Conservation (phyloP, 1,139 yeast species). For the Blastobotrys buckinghamii region DNA sequence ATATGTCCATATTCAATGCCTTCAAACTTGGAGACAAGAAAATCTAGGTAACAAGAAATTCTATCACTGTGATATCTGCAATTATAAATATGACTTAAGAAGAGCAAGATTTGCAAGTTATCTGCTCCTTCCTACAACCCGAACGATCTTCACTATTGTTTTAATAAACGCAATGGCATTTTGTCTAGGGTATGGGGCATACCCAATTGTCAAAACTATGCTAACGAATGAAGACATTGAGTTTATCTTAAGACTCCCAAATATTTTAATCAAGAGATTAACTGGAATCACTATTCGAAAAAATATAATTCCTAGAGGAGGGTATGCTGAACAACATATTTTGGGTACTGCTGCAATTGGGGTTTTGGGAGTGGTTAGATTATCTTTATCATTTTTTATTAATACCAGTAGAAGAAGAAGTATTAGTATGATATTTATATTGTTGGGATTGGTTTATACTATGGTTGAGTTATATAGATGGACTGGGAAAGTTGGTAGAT, state of each 20-base stretch:
- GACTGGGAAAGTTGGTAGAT: slow-evolving; percentile 6
- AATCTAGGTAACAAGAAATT: slow-evolving; percentile 6
- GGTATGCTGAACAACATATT: slow-evolving; percentile 11
- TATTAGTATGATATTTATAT: slow-evolving; percentile 8
- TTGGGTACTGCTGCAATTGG: slow-evolving; percentile 15
- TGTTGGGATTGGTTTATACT: slow-evolving; percentile 9
- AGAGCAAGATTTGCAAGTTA: slow-evolving; percentile 10
- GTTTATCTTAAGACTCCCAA: slow-evolving; percentile 6
- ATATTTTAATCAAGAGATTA: slow-evolving; percentile 5
- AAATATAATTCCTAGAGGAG: slow-evolving; percentile 8
- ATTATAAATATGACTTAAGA: slow-evolving; percentile 10
- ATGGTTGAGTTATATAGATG: slow-evolving; percentile 9
- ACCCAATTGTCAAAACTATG: slow-evolving; percentile 11
- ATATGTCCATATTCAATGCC: slow-evolving; percentile 14
- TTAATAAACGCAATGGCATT: slow-evolving; percentile 10
- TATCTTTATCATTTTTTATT: slow-evolving; percentile 10
- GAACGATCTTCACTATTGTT: slow-evolving; percentile 4
- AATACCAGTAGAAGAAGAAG: slow-evolving; percentile 9
- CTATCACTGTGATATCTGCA: slow-evolving; percentile 14
- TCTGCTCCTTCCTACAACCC: slow-evolving; percentile 6
- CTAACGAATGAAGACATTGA: slow-evolving; percentile 13
- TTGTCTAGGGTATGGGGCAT: slow-evolving; percentile 11
- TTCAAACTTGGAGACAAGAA: slow-evolving; percentile 11
- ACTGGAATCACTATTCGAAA: slow-evolving; percentile 2
- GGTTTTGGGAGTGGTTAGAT: slow-evolving; percentile 10